Percentiles rank a stretch among this genome's conserved stretches.
Evolutionary conservation across 2,329 filamentous ascomycete genomes (phyloP).

Genomic region (Phyllachora maydis): DNA sequence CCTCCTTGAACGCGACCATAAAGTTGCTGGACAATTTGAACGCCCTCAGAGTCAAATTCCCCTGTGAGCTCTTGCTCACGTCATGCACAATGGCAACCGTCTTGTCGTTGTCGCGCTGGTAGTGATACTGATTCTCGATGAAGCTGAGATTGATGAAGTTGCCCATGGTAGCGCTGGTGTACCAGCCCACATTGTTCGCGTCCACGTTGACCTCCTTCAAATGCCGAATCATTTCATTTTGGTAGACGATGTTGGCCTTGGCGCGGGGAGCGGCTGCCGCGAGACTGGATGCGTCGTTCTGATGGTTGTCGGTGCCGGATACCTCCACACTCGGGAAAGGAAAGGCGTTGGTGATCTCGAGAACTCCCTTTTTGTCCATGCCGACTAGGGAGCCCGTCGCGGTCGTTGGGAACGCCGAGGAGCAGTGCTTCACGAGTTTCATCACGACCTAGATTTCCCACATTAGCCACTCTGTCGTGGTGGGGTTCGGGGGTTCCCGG

Average conservation of each 20-base stretch:
- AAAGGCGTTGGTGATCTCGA: conserved; percentile 90
- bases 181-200: conserved; percentile 96
- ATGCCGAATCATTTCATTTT: conserved; percentile 93
- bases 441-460: conserved; percentile 62
- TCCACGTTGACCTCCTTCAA: conserved; percentile 95
- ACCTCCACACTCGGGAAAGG: conserved; percentile 74
- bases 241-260: conserved; percentile 75
- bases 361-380: conserved; percentile 64
- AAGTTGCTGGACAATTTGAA: conserved; percentile 79
- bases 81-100: conserved; percentile 86
- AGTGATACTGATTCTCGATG: conserved; percentile 95
- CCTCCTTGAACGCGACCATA: conserved; percentile 84
- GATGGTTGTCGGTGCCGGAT: conserved; percentile 47
- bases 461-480: conserved; percentile 6
- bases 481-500: conserved; percentile 16
- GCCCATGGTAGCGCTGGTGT: conserved; percentile 95
- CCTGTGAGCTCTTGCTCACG: conserved; percentile 85
- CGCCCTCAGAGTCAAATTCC: conserved; percentile 70
- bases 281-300: conserved; percentile 52
- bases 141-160: conserved; percentile 92
- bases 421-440: conserved; percentile 96
- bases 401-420: conserved; percentile 67
- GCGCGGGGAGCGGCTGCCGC: conserved; percentile 80
- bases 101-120: conserved; percentile 86
- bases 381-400: conserved; percentile 84